Evolutionary conservation across 2,329 filamentous ascomycete species (phyloP), one percentile per base, ranked within the genome.

Genomic region (Verruconis gallopava): DNA sequence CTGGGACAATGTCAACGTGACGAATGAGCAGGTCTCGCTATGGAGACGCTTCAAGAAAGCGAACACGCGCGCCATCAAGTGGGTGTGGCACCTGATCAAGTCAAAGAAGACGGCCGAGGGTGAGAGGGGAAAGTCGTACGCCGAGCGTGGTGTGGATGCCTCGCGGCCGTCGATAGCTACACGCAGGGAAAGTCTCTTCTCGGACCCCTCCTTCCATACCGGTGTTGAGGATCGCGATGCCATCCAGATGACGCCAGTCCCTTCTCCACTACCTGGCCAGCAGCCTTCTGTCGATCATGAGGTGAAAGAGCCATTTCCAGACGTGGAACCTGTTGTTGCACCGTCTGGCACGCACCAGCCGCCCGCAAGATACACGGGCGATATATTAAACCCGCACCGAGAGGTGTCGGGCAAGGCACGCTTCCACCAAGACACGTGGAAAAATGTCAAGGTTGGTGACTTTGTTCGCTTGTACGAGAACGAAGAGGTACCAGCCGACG

Each of bases 381-480:
- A 67, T 53, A 58, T 98, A 30, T 73, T 96, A 49, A 84, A 96
- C 55, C 76, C 75, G 21, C 71, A 75, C 37, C 71, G 76, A 46
- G 69, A 75, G 12, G 65, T 72, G 0, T 68, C 75, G 3, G 82
- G 81, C 42, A 81, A 74, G 38, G 85, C 88, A 22, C 75, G 83
- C 18, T 98, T 98, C 64, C 89, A 93, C 60, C 83, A 81, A 52
- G 88, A 95, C 55, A 79, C 77, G 34, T 98, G 91, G 91, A 98
- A 98, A 64, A 93, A 79, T 53, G 72, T 98, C 12, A 79, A 88
- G 53, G 91, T 98, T 5, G 91, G 91, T 37, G 91, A 98, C 60
- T 96, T 94, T 61, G 81, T 98, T 42, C 85, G 93, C 50, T 75
- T 98, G 39, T 96, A 95, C 65, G 95, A 93, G 54, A 83, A 94